These are phyloP conservation scores for Saccharomycopsis hybrid DNA, from an alignment of 1,139 yeast genomes.

Conservation along the genomic window DNA sequence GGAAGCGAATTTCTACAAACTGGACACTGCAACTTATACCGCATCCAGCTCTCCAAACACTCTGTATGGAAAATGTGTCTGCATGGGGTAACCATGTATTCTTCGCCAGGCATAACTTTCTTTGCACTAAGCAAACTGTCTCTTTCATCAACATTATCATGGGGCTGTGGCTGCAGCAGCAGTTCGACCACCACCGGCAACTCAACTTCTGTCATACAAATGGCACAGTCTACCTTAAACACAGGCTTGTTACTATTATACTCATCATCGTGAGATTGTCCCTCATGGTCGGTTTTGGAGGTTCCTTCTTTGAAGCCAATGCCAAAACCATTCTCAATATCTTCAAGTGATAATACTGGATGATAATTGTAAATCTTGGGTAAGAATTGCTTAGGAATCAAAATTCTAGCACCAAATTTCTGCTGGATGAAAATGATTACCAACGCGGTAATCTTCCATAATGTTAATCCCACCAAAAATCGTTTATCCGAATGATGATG, in stretches of 20 bases:
- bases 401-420: constrained; percentile 71
- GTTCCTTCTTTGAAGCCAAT: constrained; percentile 29
- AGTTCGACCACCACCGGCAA: too few relatives aligned
- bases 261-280: too few relatives aligned
- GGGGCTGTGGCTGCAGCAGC: too few relatives aligned
- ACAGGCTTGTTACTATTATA: too few relatives aligned
- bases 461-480: constrained; percentile 38
- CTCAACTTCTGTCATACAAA: too few relatives aligned
- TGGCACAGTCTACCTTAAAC: constrained; percentile 63
- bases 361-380: constrained; percentile 83
- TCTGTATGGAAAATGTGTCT: constrained; percentile 81
- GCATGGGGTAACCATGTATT: constrained; percentile 90
- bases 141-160: not conserved
- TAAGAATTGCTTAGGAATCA: constrained; percentile 65
- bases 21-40: constrained; percentile 87
- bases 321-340: constrained; percentile 54
- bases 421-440: constrained; percentile 53
- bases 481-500: constrained; percentile 52
- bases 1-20: constrained; percentile 85
- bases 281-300: constrained; percentile 23
- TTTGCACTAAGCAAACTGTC: constrained; percentile 5
- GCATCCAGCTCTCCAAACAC: constrained; percentile 92
- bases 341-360: constrained; percentile 52
- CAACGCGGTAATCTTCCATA: constrained; percentile 57
- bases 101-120: constrained; percentile 26